These are phyloP conservation scores for Saccharomyces uvarum DNA, from an alignment of 1,139 yeast genomes.

Conservation along the genomic window DNA sequence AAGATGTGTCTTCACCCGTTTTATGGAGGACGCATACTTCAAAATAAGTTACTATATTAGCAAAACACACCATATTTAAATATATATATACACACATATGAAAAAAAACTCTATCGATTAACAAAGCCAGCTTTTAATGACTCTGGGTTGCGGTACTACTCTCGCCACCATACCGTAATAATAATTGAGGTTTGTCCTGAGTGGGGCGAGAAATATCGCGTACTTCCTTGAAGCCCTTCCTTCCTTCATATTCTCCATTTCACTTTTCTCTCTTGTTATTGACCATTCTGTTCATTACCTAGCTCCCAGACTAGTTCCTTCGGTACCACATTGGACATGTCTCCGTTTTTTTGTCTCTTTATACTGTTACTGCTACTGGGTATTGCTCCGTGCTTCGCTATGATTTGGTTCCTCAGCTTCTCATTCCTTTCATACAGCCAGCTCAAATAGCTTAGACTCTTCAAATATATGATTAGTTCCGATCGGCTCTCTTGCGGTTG, in stretches of 20 bases:
- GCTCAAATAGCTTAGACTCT: conserved; percentile 26
- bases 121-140: no score
- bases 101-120: no score
- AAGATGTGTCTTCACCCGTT: no score
- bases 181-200: no score
- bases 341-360: neutral
- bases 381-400: conserved; percentile 4
- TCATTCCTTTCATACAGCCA: conserved; percentile 28
- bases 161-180: no score
- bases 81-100: no score
- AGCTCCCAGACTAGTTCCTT: neutral
- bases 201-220: no score
- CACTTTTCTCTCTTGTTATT: neutral
- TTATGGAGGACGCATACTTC: no score
- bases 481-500: conserved; percentile 34
- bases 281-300: neutral
- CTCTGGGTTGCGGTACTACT: no score
- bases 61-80: no score
- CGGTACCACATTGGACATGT: neutral
- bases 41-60: no score
- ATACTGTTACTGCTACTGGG: neutral
- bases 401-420: conserved; percentile 16
- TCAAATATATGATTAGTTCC: conserved; percentile 33
- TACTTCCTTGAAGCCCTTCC: no score
- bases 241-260: neutral